A percentile compares a stretch with the other conserved stretches of the same genome.
phyloP scores from a whole-genome alignment of 2,329 filamentous ascomycete genomes.

The Scopulariopsis brevicaulis region DNA sequence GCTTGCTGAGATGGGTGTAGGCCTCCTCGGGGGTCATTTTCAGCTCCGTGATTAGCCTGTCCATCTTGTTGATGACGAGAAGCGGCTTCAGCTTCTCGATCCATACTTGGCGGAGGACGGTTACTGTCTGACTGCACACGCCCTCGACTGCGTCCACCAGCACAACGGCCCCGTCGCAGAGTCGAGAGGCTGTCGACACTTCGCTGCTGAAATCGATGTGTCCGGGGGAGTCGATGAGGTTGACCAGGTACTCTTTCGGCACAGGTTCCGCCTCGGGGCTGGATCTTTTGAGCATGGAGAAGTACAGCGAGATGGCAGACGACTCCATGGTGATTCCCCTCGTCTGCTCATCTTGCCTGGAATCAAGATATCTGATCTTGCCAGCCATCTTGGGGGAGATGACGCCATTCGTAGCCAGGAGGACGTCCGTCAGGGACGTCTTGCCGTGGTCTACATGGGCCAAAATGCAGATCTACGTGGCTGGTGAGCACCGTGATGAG shows the following conservation, averaged over 20 bases:
- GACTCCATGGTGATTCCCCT: constrained; percentile 99
- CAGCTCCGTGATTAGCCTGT: constrained; percentile 83
- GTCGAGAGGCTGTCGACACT: constrained; percentile 85
- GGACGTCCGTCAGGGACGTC: constrained; percentile 88
- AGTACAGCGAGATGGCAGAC: constrained; percentile 91
- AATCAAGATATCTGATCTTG: constrained; percentile 96
- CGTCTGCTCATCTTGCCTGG: constrained; percentile 86
- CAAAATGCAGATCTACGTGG: constrained; percentile 72
- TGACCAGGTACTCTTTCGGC: constrained; percentile 86
- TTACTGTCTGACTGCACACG: constrained; percentile 97
- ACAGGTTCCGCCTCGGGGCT: constrained; percentile 56
- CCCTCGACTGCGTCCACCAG: constrained; percentile 95
- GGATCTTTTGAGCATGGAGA: constrained; percentile 74
- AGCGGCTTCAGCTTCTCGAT: constrained; percentile 90
- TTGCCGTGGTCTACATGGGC: constrained; percentile 98
- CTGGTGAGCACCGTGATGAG: constrained; percentile 5
- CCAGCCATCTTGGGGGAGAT: constrained; percentile 95
- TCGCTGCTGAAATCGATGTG: constrained; percentile 99
- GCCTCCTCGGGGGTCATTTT: constrained; percentile 89
- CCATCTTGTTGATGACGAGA: constrained; percentile 97
- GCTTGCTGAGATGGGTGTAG: constrained; percentile 76
- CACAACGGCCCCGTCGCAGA: constrained; percentile 91
- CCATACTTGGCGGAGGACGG: constrained; percentile 90
- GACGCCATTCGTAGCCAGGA: constrained; percentile 97
- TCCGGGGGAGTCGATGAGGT: constrained; percentile 93